Percentiles rank a stretch among this genome's conserved stretches.
Conservation (phyloP, 257 asterid genomes). For the Salvia miltiorrhiza region DNA sequence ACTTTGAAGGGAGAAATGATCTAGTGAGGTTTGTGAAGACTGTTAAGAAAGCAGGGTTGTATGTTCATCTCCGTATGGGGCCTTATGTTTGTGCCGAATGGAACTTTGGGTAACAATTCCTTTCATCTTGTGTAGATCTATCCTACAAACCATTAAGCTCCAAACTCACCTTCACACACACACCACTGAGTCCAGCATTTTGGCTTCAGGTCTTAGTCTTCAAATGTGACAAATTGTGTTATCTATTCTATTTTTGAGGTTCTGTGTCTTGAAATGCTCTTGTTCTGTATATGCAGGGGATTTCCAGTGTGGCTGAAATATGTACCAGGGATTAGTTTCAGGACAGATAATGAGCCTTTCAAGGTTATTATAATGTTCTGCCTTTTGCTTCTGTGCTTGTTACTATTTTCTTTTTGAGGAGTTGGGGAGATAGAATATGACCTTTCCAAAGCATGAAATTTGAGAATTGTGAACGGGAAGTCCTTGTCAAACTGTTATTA, state of each 20-base stretch:
- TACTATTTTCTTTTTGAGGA: not conserved
- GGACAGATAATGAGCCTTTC: constrained; percentile 88
- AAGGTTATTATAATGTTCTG: constrained; percentile 44
- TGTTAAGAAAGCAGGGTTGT: constrained; percentile 77
- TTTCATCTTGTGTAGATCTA: constrained; percentile 24
- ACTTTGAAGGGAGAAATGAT: constrained; percentile 85
- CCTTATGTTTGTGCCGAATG: constrained; percentile 96
- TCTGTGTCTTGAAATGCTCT: not conserved
- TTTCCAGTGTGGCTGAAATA: constrained; percentile 95
- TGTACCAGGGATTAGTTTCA: constrained; percentile 87
- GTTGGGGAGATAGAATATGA: constrained; percentile 2
- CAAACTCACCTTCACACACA: not conserved
- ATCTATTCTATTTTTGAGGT: not conserved
- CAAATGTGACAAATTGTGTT: not conserved
- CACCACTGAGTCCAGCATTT: not conserved
- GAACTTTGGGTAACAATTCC: constrained; percentile 72
- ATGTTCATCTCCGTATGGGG: constrained; percentile 85
- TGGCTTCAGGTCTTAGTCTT: not conserved
- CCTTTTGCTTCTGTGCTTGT: not conserved
- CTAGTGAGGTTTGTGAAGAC: constrained; percentile 78
- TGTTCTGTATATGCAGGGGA: constrained; percentile 46
- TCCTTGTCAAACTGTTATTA: not conserved
- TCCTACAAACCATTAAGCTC: not conserved
- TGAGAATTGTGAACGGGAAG: not conserved
- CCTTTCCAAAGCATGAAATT: not conserved